Evolutionary conservation across 1,139 yeast genomes (phyloP), one percentile per base, ranked within the genome.

Genomic region (Saccharomyces hybrid): DNA sequence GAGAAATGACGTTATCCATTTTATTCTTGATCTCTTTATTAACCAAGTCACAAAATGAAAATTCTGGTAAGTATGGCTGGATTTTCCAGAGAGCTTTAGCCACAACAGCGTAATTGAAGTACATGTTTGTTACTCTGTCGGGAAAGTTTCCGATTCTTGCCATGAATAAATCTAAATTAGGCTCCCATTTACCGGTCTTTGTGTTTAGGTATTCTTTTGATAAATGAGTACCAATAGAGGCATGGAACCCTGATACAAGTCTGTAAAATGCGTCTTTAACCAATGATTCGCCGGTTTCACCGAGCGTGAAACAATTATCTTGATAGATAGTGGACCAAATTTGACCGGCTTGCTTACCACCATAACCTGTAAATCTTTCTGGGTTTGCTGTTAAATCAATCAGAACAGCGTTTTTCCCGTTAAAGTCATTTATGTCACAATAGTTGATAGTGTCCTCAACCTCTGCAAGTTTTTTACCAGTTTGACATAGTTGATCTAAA

Each of bases 291-390:
- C 79, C 85, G 12, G 59, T 60, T 51, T 71, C 76, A 55, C 84
- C 79, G 7, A 58, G 55, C 48, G 80, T 79, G 73, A 91, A 91
- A 70, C 97, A 90, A 74, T 91, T 90, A 66, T 93, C 97, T 52
- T 83, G 82, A 71, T 95, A 95, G 48, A 95, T 90, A 57, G 95
- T 89, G 50, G 84, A 78, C 99, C 99, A 95, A 52, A 95, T 88
- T 68, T 86, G 91, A 62, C 85, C 83, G 26, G 96, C 89, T 66
- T 93, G 96, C 54, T 84, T 81, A 34, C 99, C 99, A 48, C 91
- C 87, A 68, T 95, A 95, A 0, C 99, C 99, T 1, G 99, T 95
- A 73, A 88, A 95, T 65, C 99, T 78, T 72, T 95, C 99, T 0
- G 96, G 97, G 66, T 95, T 95, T 56, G 87, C 88, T 27, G 85